Conservation (phyloP, 164 flowering plant species). For the Houttuynia cordata region DNA sequence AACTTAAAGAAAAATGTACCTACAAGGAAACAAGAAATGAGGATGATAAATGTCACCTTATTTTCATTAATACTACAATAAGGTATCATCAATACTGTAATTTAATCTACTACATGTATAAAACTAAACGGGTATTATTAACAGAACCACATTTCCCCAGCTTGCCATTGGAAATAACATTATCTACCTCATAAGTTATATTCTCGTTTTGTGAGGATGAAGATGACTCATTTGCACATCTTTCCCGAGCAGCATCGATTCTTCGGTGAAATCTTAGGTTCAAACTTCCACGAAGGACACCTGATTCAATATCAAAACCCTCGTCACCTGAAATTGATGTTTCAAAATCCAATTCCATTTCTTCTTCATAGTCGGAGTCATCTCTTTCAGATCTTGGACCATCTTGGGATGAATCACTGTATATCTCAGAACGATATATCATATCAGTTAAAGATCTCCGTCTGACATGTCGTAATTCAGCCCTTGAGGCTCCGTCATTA, state of each 20-base stretch:
- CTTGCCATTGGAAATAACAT: background rate
- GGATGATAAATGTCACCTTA: too few relatives aligned
- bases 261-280: constrained; percentile 64
- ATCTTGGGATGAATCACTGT: constrained; percentile 73
- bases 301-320: constrained; percentile 48
- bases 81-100: too few relatives aligned
- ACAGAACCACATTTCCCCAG: background rate
- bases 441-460: constrained; percentile 60
- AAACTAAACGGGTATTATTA: too few relatives aligned
- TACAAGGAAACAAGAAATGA: too few relatives aligned
- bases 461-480: constrained; percentile 41
- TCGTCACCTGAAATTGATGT: constrained; percentile 71
- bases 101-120: too few relatives aligned
- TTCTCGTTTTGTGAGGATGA: constrained; percentile 43
- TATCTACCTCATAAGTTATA: constrained; percentile 43
- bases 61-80: too few relatives aligned
- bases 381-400: constrained; percentile 85
- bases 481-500: constrained; percentile 33
- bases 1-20: too few relatives aligned
- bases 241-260: constrained; percentile 38
- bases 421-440: constrained; percentile 52
- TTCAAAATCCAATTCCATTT: constrained; percentile 81
- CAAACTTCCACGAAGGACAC: constrained; percentile 58
- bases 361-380: constrained; percentile 88
- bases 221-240: constrained; percentile 52